Evolutionary conservation across 495 filamentous ascomycete species (phyloP).

Genomic region (Aspergillus affinis): DNA sequence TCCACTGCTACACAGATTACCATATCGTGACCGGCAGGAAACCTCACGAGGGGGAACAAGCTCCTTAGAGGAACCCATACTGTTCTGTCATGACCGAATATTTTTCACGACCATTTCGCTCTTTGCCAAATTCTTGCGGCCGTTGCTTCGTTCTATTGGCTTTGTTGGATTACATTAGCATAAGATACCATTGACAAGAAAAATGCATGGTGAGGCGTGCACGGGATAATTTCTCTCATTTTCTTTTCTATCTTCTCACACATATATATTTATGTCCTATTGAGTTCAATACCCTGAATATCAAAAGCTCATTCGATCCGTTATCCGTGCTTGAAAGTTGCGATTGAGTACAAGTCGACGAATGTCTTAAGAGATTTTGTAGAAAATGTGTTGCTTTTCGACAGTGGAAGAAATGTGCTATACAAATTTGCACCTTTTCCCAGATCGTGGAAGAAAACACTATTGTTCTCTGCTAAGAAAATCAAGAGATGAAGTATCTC

Average conservation of each 20-base stretch:
- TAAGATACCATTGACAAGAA: conserved; percentile 34
- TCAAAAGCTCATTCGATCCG: background rate
- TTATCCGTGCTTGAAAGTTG: background rate
- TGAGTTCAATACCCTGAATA: background rate
- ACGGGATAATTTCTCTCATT: conserved; percentile 11
- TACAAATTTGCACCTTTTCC: too few species aligned
- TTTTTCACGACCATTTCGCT: background rate
- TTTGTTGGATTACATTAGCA: conserved; percentile 30
- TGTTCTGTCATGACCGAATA: background rate
- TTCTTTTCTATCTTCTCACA: conserved; percentile 4
- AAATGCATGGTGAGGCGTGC: conserved; percentile 20
- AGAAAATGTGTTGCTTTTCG: too few species aligned
- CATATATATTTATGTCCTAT: conserved; percentile 3
- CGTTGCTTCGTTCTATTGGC: conserved; percentile 4
- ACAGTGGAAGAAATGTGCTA: too few species aligned
- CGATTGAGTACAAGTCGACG: too few species aligned
- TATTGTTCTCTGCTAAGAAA: too few species aligned
- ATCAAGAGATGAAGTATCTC: too few species aligned
- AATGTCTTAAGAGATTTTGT: too few species aligned
- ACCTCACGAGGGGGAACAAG: conserved; percentile 33
- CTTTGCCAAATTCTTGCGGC: background rate
- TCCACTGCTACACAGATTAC: conserved; percentile 56
- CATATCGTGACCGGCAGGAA: conserved; percentile 57
- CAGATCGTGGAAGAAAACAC: too few species aligned
- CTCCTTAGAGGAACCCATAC: conserved; percentile 5